These are phyloP conservation scores for Colletotrichum lindemuthianum DNA, from an alignment of 2,329 filamentous ascomycete genomes.

Conservation along the genomic window DNA sequence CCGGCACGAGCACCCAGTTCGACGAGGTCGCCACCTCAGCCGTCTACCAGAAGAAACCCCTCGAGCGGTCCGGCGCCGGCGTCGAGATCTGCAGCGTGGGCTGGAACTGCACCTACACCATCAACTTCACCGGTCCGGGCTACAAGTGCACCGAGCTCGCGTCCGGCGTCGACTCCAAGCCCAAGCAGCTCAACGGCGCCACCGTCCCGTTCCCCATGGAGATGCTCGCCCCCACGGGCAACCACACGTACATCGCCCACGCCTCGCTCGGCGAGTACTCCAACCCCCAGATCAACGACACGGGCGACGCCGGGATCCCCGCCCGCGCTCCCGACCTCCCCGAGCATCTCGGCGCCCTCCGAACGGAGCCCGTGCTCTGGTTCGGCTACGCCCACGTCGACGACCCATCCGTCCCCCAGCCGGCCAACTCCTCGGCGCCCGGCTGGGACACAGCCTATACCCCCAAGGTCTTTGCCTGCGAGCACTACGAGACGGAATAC, in stretches of 20 bases:
- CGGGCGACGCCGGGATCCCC: conserved; percentile 42
- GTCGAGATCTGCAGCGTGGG: conserved; percentile 45
- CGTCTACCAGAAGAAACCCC: conserved; percentile 39
- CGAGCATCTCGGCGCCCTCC: conserved; percentile 45
- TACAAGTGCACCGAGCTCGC: conserved; percentile 48
- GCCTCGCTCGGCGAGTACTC: conserved; percentile 44
- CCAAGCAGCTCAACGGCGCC: conserved; percentile 39
- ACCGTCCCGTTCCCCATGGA: conserved; percentile 41
- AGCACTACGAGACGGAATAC: conserved; percentile 48
- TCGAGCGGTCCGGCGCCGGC: conserved; percentile 41
- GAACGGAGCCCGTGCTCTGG: conserved; percentile 49
- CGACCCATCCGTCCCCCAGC: conserved; percentile 37
- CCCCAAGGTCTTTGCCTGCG: conserved; percentile 47
- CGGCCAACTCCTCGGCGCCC: conserved; percentile 37
- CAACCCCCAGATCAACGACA: conserved; percentile 38
- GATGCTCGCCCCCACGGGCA: conserved; percentile 42
- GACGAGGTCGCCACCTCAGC: conserved; percentile 42
- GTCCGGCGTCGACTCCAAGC: conserved; percentile 40
- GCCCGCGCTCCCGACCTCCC: conserved; percentile 38
- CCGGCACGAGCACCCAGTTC: conserved; percentile 40
- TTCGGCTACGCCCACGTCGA: conserved; percentile 45
- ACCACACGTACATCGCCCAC: conserved; percentile 45
- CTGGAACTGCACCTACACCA: conserved; percentile 48
- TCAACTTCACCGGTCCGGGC: conserved; percentile 48
- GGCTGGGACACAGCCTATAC: conserved; percentile 43